Evolutionary conservation across 1,284 basidiomycete genomes (phyloP).

Genomic region (Pascua guehoae): DNA sequence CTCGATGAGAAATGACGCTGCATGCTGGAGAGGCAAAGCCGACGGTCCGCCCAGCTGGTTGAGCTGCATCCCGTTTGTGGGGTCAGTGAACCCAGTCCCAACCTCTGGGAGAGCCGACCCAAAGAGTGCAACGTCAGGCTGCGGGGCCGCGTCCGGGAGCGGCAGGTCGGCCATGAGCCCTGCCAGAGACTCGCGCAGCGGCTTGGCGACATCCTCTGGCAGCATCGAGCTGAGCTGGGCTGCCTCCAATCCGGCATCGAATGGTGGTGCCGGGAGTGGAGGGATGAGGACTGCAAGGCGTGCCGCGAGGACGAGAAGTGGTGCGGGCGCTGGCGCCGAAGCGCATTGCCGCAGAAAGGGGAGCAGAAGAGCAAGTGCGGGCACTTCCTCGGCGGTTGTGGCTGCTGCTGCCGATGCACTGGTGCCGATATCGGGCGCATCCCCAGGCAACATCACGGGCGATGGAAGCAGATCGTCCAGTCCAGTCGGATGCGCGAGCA

Average conservation of each 20-base stretch:
- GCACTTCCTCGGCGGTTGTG: conserved; percentile 6
- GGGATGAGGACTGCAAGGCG: conserved; percentile 28
- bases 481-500: conserved; percentile 22
- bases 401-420: conserved; percentile 1
- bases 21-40: conserved; percentile 18
- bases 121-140: neutral
- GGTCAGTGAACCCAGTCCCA: too few species aligned
- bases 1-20: conserved; percentile 22
- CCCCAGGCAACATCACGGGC: conserved; percentile 3
- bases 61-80: neutral
- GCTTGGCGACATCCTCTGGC: conserved; percentile 32
- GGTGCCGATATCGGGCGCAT: conserved; percentile 29
- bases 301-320: conserved; percentile 20
- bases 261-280: conserved; percentile 38
- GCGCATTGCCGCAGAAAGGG: conserved; percentile 33
- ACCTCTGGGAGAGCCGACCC: neutral
- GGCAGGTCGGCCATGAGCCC: conserved; percentile 42
- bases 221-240: conserved; percentile 29
- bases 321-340: conserved; percentile 8
- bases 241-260: conserved; percentile 42
- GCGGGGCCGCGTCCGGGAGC: conserved; percentile 8
- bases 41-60: neutral
- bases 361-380: conserved; percentile 32
- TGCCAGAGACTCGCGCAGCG: conserved; percentile 32
- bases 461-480: conserved; percentile 17